These are phyloP conservation scores for Citrus maxima DNA, from an alignment of 345 rosid species.

Conservation along the genomic window DNA sequence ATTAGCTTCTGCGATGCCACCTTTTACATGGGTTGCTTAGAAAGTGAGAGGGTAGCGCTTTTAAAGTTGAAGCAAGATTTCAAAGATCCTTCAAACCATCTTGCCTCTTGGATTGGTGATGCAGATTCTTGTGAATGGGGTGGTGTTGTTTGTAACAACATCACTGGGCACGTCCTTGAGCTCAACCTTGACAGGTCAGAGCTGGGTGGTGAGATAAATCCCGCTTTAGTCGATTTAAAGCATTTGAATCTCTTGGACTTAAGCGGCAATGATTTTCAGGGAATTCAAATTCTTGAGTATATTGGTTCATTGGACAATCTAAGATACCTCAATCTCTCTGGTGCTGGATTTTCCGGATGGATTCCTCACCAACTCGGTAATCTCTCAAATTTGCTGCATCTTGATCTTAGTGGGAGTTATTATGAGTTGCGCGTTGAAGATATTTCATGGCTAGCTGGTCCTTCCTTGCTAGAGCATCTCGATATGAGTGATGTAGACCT, in stretches of 20 bases:
- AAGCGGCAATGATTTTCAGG: constrained; percentile 14
- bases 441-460: constrained; percentile 22
- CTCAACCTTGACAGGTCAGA: background rate
- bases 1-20: background rate
- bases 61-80: constrained; percentile 17
- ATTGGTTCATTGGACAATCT: background rate
- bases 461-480: background rate
- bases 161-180: constrained; percentile 15
- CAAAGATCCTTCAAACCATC: constrained; percentile 15
- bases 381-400: constrained; percentile 19
- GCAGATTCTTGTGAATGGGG: constrained; percentile 25
- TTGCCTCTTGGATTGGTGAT: constrained; percentile 20
- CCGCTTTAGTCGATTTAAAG: constrained; percentile 16
- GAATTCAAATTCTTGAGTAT: background rate
- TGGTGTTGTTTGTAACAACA: constrained; percentile 22
- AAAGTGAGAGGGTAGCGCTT: constrained; percentile 20
- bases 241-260: constrained; percentile 20
- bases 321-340: constrained; percentile 23
- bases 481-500: background rate
- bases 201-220: constrained; percentile 20
- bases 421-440: background rate
- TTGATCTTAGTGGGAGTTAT: background rate
- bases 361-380: constrained; percentile 28
- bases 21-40: constrained; percentile 1
- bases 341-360: constrained; percentile 15